Percentiles rank a stretch among this genome's conserved stretches.
phyloP scores from a whole-genome alignment of 2,329 filamentous ascomycete genomes.

The Venturiaceae sp. region DNA sequence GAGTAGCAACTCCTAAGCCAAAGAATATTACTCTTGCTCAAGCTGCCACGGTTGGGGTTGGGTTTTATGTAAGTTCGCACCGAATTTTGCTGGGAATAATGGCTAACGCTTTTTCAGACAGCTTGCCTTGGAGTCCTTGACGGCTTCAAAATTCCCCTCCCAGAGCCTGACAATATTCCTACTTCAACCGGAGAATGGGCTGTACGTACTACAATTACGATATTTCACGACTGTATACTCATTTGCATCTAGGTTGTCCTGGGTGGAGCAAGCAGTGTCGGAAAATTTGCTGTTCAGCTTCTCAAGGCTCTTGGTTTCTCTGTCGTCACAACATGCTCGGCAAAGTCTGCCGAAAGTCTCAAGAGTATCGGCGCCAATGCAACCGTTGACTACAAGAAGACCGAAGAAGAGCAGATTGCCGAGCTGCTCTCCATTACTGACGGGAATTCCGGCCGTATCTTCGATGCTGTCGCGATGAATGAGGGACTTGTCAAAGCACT shows the following conservation, averaged over 20 bases:
- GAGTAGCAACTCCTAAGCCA: slow-evolving; percentile 19
- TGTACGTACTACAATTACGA: too few relatives aligned
- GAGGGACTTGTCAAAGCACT: slow-evolving; percentile 18
- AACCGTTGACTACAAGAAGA: slow-evolving; percentile 21
- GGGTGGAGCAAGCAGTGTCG: slow-evolving; percentile 22
- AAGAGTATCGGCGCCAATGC: slow-evolving; percentile 18
- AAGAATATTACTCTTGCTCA: slow-evolving; percentile 17
- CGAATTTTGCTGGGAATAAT: not conserved
- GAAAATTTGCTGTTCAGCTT: slow-evolving; percentile 22
- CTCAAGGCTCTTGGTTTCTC: slow-evolving; percentile 20
- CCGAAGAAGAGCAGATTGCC: slow-evolving; percentile 17
- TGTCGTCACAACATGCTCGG: slow-evolving; percentile 22
- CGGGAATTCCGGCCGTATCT: slow-evolving; percentile 17
- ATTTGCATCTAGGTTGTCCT: too few relatives aligned
- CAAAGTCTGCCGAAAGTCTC: slow-evolving; percentile 16
- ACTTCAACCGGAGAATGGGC: slow-evolving; percentile 18
- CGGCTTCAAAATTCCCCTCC: slow-evolving; percentile 15
- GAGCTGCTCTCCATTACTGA: slow-evolving; percentile 17
- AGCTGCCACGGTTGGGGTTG: slow-evolving; percentile 20
- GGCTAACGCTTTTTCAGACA: slow-evolving; percentile 10
- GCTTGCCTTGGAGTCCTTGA: slow-evolving; percentile 16
- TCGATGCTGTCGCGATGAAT: slow-evolving; percentile 22
- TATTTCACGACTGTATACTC: too few relatives aligned
- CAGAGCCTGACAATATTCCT: slow-evolving; percentile 13
- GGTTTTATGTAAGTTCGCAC: slow-evolving; percentile 9